phyloP scores from a whole-genome alignment of 2,329 filamentous ascomycete species.

The Aspergillus neotritici region DNA sequence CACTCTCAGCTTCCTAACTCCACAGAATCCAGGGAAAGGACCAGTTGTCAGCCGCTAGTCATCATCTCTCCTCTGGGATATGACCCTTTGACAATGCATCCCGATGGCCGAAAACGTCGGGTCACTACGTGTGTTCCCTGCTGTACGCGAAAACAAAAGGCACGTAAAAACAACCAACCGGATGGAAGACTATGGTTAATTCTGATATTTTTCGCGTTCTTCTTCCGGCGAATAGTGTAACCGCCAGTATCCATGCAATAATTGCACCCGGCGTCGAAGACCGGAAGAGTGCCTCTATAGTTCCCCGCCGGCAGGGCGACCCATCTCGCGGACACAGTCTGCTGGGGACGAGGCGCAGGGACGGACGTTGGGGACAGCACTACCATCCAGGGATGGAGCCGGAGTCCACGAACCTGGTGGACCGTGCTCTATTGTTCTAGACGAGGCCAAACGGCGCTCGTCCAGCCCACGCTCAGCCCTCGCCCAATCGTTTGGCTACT shows the following conservation, averaged over 20 bases:
- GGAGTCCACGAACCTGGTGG: background rate
- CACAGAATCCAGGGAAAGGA: no score
- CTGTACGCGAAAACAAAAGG: conserved; percentile 7
- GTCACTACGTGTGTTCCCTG: conserved; percentile 7
- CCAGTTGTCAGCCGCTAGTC: no score
- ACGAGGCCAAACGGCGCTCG: background rate
- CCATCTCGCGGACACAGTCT: no score
- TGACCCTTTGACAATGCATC: no score
- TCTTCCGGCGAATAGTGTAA: conserved; percentile 7
- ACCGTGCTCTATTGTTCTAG: background rate
- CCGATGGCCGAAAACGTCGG: conserved; percentile 5
- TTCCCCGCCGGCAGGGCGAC: background rate
- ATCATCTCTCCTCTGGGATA: no score
- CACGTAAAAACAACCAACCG: conserved; percentile 2
- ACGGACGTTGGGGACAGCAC: no score
- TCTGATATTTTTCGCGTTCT: background rate
- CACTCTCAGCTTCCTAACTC: no score
- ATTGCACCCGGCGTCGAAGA: conserved; percentile 7
- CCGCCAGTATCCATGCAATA: conserved; percentile 7
- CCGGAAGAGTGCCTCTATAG: conserved; percentile 6
- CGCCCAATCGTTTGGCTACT: conserved; percentile 6
- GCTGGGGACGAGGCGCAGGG: no score
- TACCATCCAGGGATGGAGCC: background rate
- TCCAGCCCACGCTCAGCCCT: background rate
- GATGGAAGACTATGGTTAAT: background rate